Evolutionary conservation across 2,329 filamentous ascomycete genomes (phyloP).

Genomic region (Diplocarpon rosae): DNA sequence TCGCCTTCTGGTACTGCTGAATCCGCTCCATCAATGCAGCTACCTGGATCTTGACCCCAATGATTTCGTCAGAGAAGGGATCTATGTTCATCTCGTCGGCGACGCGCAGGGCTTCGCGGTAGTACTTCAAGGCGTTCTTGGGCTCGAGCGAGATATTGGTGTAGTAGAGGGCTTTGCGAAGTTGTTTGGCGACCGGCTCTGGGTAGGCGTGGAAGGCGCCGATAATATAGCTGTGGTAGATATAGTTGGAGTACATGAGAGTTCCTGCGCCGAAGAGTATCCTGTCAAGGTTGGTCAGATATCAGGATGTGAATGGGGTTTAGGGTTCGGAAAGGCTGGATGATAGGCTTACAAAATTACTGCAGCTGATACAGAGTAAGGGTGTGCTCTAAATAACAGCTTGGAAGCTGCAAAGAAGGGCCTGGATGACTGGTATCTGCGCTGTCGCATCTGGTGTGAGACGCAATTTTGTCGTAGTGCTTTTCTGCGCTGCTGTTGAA

Average conservation of each 20-base stretch:
- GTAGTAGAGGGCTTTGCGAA: slow-evolving; percentile 80
- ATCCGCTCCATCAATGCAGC: slow-evolving; percentile 71
- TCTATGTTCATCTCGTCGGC: slow-evolving; percentile 69
- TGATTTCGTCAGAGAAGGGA: slow-evolving; percentile 79
- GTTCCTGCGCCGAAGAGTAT: slow-evolving; percentile 19
- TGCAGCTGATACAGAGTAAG: slow-evolving; percentile 23
- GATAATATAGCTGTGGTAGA: slow-evolving; percentile 26
- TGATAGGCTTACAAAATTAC: slow-evolving; percentile 16
- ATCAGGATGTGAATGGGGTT: neutral
- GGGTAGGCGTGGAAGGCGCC: slow-evolving; percentile 46
- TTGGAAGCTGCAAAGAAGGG: slow-evolving; percentile 13
- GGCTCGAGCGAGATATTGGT: slow-evolving; percentile 67
- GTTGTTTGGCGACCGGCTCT: slow-evolving; percentile 60
- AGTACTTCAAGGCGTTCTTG: slow-evolving; percentile 69
- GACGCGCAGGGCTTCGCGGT: slow-evolving; percentile 64
- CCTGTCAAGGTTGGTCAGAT: slow-evolving; percentile 7
- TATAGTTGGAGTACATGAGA: slow-evolving; percentile 23
- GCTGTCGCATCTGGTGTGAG: slow-evolving; percentile 19
- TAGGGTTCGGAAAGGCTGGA: neutral
- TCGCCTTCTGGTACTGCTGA: slow-evolving; percentile 56
- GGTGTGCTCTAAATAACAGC: slow-evolving; percentile 21
- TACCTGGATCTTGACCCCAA: slow-evolving; percentile 79
- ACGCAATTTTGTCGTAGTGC: slow-evolving; percentile 13
- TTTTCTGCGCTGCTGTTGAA: slow-evolving; percentile 19
- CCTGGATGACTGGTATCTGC: slow-evolving; percentile 18